Evolutionary conservation across 306 rosid genomes (phyloP).

Genomic region (Hippophae gyantsensis): DNA sequence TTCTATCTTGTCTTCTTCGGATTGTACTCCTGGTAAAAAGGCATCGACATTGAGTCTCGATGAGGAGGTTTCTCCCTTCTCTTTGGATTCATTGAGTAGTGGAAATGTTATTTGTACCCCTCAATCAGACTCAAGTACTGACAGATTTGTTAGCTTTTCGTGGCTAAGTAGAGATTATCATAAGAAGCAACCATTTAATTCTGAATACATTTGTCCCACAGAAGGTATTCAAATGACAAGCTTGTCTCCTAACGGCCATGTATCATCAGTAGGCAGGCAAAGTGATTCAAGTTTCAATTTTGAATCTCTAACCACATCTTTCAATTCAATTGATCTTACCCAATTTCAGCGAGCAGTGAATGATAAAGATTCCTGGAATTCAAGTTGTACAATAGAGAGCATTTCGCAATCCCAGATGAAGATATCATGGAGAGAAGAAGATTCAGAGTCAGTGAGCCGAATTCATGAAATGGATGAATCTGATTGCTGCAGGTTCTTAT

Average conservation of each 20-base stretch:
- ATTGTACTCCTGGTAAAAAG: slow-evolving; percentile 24
- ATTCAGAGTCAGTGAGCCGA: slow-evolving; percentile 29
- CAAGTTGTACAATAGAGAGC: slow-evolving; percentile 35
- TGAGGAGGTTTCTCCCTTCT: slow-evolving; percentile 52
- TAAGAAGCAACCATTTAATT: slow-evolving; percentile 26
- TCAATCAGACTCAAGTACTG: slow-evolving; percentile 47
- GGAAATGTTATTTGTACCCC: slow-evolving; percentile 76
- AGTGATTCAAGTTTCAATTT: slow-evolving; percentile 65
- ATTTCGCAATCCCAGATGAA: slow-evolving; percentile 49
- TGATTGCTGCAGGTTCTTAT: slow-evolving; percentile 70
- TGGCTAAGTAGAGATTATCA: slow-evolving; percentile 27
- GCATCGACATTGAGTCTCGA: slow-evolving; percentile 19
- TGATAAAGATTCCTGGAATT: slow-evolving; percentile 43
- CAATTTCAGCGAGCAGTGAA: slow-evolving; percentile 42
- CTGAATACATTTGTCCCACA: slow-evolving; percentile 26
- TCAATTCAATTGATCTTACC: slow-evolving; percentile 40
- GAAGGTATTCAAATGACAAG: slow-evolving; percentile 31
- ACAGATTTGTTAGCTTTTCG: slow-evolving; percentile 28
- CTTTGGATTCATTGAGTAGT: slow-evolving; percentile 45
- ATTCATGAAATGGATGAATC: slow-evolving; percentile 49
- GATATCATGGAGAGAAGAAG: slow-evolving; percentile 73
- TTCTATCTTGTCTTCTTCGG: slow-evolving; percentile 31
- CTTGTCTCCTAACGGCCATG: slow-evolving; percentile 25
- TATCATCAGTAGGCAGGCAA: slow-evolving; percentile 27
- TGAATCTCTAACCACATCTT: slow-evolving; percentile 43